Evolutionary conservation across 2,329 filamentous ascomycete genomes (phyloP).

Genomic region (Hypoxylon sp.): DNA sequence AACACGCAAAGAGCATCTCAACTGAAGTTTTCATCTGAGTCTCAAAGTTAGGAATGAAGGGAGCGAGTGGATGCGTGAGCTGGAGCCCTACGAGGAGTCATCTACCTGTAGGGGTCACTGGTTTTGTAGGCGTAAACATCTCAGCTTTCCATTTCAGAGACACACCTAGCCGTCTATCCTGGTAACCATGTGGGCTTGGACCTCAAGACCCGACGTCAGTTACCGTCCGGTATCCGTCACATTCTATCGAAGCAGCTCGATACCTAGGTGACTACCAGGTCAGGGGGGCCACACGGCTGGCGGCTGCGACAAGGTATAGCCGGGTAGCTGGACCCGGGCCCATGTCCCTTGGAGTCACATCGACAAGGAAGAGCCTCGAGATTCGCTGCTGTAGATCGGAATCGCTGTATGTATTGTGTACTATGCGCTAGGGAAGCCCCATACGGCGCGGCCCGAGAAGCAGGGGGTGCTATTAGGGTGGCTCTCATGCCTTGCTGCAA

Average conservation of each 20-base stretch:
- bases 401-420: background rate
- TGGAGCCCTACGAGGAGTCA: background rate
- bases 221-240: constrained; percentile 22
- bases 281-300: constrained; percentile 13
- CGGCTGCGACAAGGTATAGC: constrained; percentile 13
- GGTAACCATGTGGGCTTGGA: constrained; percentile 2
- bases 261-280: background rate
- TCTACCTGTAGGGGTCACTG: background rate
- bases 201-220: constrained; percentile 15
- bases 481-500: constrained; percentile 18
- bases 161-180: constrained; percentile 14
- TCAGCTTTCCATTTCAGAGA: background rate
- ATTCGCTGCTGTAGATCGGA: constrained; percentile 1
- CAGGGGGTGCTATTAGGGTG: background rate
- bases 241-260: too few relatives aligned
- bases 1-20: background rate
- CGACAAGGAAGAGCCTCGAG: constrained; percentile 18
- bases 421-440: constrained; percentile 15
- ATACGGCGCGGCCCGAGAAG: constrained; percentile 32
- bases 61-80: background rate
- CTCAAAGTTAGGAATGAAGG: constrained; percentile 5
- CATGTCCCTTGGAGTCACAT: constrained; percentile 23
- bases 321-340: constrained; percentile 20
- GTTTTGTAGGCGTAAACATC: background rate
- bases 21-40: background rate